phyloP scores from a whole-genome alignment of 257 asterid genomes.

The Ajuga chamaepitys region DNA sequence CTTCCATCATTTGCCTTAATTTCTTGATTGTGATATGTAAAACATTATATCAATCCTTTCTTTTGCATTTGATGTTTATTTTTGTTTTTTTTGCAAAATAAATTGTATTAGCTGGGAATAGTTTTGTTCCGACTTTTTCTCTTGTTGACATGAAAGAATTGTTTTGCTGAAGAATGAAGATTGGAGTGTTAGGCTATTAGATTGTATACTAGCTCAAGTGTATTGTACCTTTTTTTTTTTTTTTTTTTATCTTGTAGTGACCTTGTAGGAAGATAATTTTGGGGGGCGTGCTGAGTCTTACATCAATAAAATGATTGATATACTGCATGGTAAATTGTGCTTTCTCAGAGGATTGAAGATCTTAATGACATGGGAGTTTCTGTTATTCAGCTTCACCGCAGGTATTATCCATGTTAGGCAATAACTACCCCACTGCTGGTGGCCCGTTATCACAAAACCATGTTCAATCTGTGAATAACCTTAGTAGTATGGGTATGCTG shows the following conservation, averaged over 20 bases:
- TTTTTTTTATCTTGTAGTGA: not conserved
- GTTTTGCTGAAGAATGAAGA: not conserved
- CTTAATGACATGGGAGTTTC: conserved; percentile 19
- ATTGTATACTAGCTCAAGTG: not conserved
- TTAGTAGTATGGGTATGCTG: conserved; percentile 72
- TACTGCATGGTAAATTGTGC: conserved; percentile 2
- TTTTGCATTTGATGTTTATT: not conserved
- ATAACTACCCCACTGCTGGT: conserved; percentile 71
- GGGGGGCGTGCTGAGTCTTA: too few relatives aligned
- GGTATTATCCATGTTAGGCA: conserved; percentile 83
- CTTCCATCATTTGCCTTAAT: not conserved
- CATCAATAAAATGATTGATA: too few relatives aligned
- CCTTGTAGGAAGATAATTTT: too few relatives aligned
- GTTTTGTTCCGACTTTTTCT: not conserved
- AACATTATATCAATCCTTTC: not conserved
- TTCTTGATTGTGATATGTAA: not conserved
- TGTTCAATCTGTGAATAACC: conserved; percentile 62
- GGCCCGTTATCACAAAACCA: conserved; percentile 90
- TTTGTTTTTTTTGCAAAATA: not conserved
- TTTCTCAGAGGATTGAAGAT: conserved; percentile 13
- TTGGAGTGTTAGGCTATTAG: not conserved
- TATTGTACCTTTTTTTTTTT: not conserved
- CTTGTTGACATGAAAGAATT: conserved; percentile 2
- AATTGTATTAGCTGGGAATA: not conserved
- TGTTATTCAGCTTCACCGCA: conserved; percentile 91